Evolutionary conservation across 1,284 basidiomycete species (phyloP).

Genomic region (Mycocalia duriaeana): DNA sequence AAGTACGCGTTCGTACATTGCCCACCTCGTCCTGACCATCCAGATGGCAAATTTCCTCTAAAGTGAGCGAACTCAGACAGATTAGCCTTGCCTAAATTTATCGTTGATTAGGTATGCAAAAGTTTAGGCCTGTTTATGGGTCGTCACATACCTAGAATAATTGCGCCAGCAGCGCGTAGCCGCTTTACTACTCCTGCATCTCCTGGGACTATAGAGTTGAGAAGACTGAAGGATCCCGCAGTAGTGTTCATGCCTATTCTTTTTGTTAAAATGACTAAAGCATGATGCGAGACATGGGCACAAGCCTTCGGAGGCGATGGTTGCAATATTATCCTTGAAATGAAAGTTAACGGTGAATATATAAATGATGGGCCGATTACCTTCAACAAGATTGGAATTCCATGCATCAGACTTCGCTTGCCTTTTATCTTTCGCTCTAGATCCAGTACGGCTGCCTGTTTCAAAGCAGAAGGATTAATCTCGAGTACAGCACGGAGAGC

Average conservation of each 20-base stretch:
- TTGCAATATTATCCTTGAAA: slow-evolving; percentile 56
- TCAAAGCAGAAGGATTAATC: slow-evolving; percentile 53
- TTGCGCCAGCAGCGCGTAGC: slow-evolving; percentile 61
- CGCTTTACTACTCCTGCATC: slow-evolving; percentile 60
- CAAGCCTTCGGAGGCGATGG: slow-evolving; percentile 49
- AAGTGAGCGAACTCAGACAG: slow-evolving; percentile 61
- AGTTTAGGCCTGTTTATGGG: too few species aligned
- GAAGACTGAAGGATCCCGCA: slow-evolving; percentile 54
- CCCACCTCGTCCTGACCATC: slow-evolving; percentile 65
- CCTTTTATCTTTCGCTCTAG: slow-evolving; percentile 43
- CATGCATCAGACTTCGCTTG: slow-evolving; percentile 54
- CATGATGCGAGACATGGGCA: too few species aligned
- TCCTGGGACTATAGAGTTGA: slow-evolving; percentile 53
- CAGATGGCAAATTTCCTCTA: slow-evolving; percentile 50
- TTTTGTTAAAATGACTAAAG: too few species aligned
- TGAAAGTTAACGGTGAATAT: background rate
- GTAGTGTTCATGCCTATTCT: slow-evolving; percentile 67
- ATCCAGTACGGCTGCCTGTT: slow-evolving; percentile 52
- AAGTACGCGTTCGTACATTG: slow-evolving; percentile 60
- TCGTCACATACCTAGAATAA: slow-evolving; percentile 47
- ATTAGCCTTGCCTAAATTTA: slow-evolving; percentile 52
- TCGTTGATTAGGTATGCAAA: too few species aligned
- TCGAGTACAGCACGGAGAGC: slow-evolving; percentile 60
- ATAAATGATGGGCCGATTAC: slow-evolving; percentile 22
- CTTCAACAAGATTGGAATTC: slow-evolving; percentile 68